Evolutionary conservation across 305 asterid species (phyloP).

Genomic region (Solanum hybrid): DNA sequence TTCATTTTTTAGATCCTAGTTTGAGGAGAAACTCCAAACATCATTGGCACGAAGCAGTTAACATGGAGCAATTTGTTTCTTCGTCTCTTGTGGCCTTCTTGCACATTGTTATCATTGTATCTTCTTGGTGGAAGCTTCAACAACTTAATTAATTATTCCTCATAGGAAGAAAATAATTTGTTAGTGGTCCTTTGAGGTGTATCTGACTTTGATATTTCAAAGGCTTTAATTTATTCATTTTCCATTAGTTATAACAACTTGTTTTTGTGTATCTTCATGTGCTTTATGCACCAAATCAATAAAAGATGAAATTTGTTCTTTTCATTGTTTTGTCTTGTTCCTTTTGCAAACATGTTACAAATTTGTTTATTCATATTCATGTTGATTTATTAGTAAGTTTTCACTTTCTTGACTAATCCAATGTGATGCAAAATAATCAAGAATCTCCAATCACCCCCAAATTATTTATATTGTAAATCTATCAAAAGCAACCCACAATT

Average conservation of each 20-base stretch:
- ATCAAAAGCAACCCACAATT: neutral
- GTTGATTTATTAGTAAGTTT: neutral
- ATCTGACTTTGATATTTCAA: neutral
- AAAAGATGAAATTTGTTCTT: neutral
- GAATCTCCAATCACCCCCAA: neutral
- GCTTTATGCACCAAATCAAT: neutral
- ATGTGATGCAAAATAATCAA: neutral
- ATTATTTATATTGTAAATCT: neutral
- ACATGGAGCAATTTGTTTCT: neutral
- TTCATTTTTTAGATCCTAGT: neutral
- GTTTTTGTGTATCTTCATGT: neutral
- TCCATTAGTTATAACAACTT: neutral
- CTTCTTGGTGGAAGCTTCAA: neutral
- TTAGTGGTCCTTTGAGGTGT: neutral
- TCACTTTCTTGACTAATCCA: neutral
- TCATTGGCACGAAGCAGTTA: neutral
- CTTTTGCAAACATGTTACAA: neutral
- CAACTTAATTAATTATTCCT: neutral
- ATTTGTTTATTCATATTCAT: neutral
- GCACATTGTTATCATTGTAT: neutral
- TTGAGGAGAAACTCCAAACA: neutral
- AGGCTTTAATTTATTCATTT: neutral
- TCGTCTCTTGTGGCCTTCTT: neutral
- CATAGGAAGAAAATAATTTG: neutral
- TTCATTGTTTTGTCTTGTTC: neutral